These are phyloP conservation scores for Kurtzmaniella quercitrusa DNA, from an alignment of 1,139 yeast species.

Conservation along the genomic window DNA sequence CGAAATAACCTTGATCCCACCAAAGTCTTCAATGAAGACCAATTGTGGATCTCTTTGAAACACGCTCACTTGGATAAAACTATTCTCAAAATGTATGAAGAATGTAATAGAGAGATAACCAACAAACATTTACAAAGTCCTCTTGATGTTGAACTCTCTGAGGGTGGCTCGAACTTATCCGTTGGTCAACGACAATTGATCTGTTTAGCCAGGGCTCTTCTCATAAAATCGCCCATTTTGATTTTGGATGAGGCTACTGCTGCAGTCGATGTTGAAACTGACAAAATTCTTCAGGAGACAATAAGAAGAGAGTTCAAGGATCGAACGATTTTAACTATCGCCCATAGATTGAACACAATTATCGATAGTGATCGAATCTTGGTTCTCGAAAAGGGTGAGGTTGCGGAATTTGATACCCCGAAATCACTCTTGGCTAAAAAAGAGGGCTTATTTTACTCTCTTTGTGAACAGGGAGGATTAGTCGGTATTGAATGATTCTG, in stretches of 20 bases:
- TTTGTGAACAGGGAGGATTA: conserved; percentile 49
- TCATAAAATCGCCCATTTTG: conserved; percentile 59
- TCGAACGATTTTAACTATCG: conserved; percentile 74
- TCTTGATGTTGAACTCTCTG: conserved; percentile 47
- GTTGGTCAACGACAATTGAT: conserved; percentile 77
- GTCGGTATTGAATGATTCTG: conserved; percentile 7
- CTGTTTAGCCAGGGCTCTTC: conserved; percentile 71
- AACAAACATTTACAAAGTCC: conserved; percentile 12
- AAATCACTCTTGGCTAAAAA: conserved; percentile 38
- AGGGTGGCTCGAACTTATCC: conserved; percentile 71
- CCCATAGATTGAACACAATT: conserved; percentile 79
- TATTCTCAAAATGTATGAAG: conserved; percentile 20
- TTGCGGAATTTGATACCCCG: conserved; percentile 70
- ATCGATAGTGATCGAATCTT: conserved; percentile 73
- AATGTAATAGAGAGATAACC: conserved; percentile 3
- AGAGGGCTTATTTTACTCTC: conserved; percentile 44
- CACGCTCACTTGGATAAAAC: conserved; percentile 52
- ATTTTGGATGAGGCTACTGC: conserved; percentile 85
- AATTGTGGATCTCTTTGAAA: conserved; percentile 51
- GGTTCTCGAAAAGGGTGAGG: conserved; percentile 64
- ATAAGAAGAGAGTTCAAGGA: conserved; percentile 60
- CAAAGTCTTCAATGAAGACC: conserved; percentile 44
- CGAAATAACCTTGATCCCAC: conserved; percentile 62
- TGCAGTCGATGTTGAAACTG: conserved; percentile 79
- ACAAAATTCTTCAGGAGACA: conserved; percentile 68